These are phyloP conservation scores for Fraxinus latifolia DNA, from an alignment of 305 asterid species.

Conservation along the genomic window DNA sequence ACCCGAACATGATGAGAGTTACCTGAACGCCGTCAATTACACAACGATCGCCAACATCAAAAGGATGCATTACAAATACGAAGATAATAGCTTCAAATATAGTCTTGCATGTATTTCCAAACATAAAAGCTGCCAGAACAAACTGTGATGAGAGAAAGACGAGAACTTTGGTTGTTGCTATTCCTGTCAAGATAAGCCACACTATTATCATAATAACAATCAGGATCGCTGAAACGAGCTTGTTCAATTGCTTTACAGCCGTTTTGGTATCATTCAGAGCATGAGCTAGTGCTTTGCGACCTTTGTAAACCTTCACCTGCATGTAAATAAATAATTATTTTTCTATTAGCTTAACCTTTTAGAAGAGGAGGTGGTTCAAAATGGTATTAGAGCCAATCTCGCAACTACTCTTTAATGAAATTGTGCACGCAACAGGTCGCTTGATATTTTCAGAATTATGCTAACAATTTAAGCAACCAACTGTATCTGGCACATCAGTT, in stretches of 20 bases:
- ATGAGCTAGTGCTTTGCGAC: slow-evolving; percentile 29
- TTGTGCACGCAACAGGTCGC: background rate
- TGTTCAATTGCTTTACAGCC: slow-evolving; percentile 32
- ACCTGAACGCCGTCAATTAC: slow-evolving; percentile 33
- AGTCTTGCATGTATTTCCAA: slow-evolving; percentile 27
- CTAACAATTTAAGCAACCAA: background rate
- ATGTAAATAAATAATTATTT: background rate
- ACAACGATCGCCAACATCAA: slow-evolving; percentile 33
- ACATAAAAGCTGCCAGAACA: slow-evolving; percentile 24
- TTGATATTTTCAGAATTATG: background rate
- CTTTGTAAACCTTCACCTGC: slow-evolving; percentile 27
- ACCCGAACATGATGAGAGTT: background rate
- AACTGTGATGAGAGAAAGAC: slow-evolving; percentile 30
- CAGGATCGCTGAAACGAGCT: slow-evolving; percentile 13
- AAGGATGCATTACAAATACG: slow-evolving; percentile 27
- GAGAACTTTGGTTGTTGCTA: slow-evolving; percentile 23
- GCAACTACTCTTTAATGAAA: background rate
- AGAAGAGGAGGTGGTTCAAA: background rate
- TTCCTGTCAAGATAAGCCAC: slow-evolving; percentile 30
- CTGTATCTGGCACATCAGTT: background rate
- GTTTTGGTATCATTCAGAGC: slow-evolving; percentile 32
- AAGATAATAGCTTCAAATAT: slow-evolving; percentile 31
- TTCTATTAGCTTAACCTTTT: background rate
- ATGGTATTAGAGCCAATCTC: background rate
- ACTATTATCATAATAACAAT: slow-evolving; percentile 14